phyloP scores from a whole-genome alignment of 139 green algal genomes.

The Chlamydomonas eustigma region DNA sequence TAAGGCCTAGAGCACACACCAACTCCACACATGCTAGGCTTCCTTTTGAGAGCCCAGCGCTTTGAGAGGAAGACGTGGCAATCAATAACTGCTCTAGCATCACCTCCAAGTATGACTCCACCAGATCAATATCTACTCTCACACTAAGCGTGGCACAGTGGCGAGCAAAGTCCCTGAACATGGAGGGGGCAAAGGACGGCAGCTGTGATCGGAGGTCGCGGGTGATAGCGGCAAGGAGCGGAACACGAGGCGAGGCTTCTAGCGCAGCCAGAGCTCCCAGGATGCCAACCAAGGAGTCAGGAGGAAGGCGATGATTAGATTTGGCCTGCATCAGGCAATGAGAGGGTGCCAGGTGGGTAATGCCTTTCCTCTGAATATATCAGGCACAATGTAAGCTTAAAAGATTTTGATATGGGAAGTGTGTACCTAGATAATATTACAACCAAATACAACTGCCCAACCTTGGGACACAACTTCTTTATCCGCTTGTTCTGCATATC shows the following conservation, averaged over 20 bases:
- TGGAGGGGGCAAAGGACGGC: background rate
- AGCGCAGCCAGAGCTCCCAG: background rate
- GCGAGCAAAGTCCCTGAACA: background rate
- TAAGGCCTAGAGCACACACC: background rate
- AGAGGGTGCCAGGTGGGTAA: too few species aligned
- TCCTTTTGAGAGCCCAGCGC: too few species aligned
- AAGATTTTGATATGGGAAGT: too few species aligned
- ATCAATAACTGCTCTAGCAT: too few species aligned
- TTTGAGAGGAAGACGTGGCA: too few species aligned
- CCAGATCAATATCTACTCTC: background rate
- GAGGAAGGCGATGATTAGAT: background rate
- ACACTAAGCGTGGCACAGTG: background rate
- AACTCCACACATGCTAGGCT: background rate
- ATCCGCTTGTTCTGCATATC: too few species aligned
- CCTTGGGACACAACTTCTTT: too few species aligned
- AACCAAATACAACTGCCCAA: too few species aligned
- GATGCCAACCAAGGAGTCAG: background rate
- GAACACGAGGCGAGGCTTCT: background rate
- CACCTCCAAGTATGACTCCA: background rate
- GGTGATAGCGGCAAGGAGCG: background rate
- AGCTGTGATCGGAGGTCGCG: background rate
- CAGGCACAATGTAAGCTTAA: too few species aligned
- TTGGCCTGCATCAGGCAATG: background rate
- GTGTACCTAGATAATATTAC: too few species aligned
- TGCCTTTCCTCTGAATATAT: too few species aligned